A percentile compares a stretch with the other conserved stretches of the same genome.
phyloP scores from a whole-genome alignment of 139 green algal genomes.

The Nannochloris sp. region DNA sequence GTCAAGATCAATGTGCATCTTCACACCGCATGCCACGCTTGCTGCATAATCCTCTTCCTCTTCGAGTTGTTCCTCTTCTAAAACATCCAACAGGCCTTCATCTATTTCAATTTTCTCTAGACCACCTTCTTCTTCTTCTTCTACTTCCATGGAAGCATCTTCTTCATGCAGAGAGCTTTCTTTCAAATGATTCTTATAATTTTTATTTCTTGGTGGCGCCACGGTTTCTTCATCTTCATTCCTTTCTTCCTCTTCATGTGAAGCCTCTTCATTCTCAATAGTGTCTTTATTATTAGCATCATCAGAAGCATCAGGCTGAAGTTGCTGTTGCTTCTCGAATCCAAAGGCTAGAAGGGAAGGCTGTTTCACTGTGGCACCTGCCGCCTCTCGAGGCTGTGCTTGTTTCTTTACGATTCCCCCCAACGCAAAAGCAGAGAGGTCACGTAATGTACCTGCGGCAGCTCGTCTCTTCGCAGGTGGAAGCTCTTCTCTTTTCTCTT shows the following conservation, averaged over 20 bases:
- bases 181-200: too few relatives aligned
- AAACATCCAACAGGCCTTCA: not conserved
- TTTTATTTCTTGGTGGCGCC: too few relatives aligned
- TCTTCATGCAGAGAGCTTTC: too few relatives aligned
- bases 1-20: not conserved
- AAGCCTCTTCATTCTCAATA: not conserved
- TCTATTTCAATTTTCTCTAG: not conserved
- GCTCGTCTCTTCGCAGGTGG: constrained; percentile 8
- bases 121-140: not conserved
- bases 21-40: not conserved
- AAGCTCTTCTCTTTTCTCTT: not conserved
- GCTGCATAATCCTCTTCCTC: not conserved
- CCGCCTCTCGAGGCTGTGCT: too few relatives aligned
- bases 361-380: not conserved
- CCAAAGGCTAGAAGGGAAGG: not conserved
- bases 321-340: not conserved
- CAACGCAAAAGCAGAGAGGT: constrained; percentile 13
- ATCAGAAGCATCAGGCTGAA: not conserved
- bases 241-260: not conserved
- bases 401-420: not conserved
- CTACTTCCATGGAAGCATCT: not conserved
- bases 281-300: not conserved
- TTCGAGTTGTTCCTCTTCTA: not conserved
- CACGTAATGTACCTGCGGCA: not conserved
- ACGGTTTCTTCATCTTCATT: not conserved